Base-by-base conservation (phyloP, 1,139 yeast species). In the Taiozyma onychis region DNA sequence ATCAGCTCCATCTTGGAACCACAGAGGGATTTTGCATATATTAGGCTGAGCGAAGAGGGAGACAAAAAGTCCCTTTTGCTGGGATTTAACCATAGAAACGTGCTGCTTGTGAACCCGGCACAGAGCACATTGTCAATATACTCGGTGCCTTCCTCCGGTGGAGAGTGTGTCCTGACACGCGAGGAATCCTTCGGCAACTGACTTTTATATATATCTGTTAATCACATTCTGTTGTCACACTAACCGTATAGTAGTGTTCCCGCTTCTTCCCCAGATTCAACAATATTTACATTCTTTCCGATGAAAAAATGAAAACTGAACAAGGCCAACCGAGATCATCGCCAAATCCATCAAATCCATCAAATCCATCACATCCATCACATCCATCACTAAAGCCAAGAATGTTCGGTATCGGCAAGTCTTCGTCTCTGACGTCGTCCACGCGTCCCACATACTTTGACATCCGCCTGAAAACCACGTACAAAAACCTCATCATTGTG, bases 401-500 rank as follows among this genome's bases (percentile, higher is more conserved):
- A 14, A 56, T 54, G 57, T 54, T 54, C 24, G 51, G 54, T 1
- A 26, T 53, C 27, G 56, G 55, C 8, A 56, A 53, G 27, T 39
- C 56, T 2, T 44, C 45, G 16, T 48, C 45, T 10, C 44, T 50
- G 8, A 44, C 50, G 3, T n/a, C 49, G 9, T 35, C 52, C 2
- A 26, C 53, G 3, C 49, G 48, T n/a, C 61, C 64, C 3, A 53
- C 62, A 1, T 62, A 62, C 47, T 64, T 63, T 44, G 72, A 67
- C 45, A 62, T 68, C 18, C 45, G 76, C 32, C 54, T 84, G 41
- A 74, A 74, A 51, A 71, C 85, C 0, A 75, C 77, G 0, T 76
- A 79, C 61, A 78, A 78, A 51, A 82, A 83, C 64, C 64, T 78
- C 44, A 54, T 83, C 0, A 54, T 84, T 2, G 70, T 84, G 26